Evolutionary conservation across 257 asterid genomes (phyloP), one percentile per base, ranked within the genome.

Genomic region (Jacaranda copaia): DNA sequence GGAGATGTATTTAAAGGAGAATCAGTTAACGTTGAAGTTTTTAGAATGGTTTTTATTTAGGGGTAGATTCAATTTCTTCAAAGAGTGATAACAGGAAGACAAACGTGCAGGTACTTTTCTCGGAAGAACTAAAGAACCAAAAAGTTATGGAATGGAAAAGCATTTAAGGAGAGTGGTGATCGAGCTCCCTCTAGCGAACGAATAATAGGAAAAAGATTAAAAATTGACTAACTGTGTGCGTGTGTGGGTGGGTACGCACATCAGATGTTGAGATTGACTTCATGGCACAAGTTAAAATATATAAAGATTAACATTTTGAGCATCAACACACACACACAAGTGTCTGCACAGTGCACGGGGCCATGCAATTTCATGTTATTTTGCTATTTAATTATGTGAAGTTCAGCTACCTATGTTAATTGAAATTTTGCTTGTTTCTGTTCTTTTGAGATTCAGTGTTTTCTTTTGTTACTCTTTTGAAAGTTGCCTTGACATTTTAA

Each of bases 401-500:
- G 3, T 36, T 43, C 38, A 67, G 58, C 58, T 18, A 46, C 55
- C 8, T 65, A 6, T 3, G 5, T 38, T 70, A 13, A 16, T 12
- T 53, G 55, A 42, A 42, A 15, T 15, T 43, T 48, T 36, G 43
- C 38, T 43, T 12, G 68, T 65, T n/a, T 53, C 48, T 53, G 25
- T 14, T 53, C n/a, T 16, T 75, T 66, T 56, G 3, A 16, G 20
- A 52, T 20, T 67, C 32, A 40, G 43, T 72, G 68, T 40, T 14
- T 68, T 66, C 38, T 72, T 58, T n/a, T 12, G 14, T 38, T 63
- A 70, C 36, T 70, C 16, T 70, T 46, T 46, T 32, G 63, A 36
- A 15, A 70, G 51, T 39, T 39, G 46, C 52, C 32, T 39, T 38
- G n/a, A 39, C 13, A 39, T 15, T 8, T 43, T 67, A 19, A 13